A percentile compares a stretch with the other conserved stretches of the same genome.
phyloP scores from a whole-genome alignment of 192 early-diverging fungal genomes.

The Linnemannia hyalina region DNA sequence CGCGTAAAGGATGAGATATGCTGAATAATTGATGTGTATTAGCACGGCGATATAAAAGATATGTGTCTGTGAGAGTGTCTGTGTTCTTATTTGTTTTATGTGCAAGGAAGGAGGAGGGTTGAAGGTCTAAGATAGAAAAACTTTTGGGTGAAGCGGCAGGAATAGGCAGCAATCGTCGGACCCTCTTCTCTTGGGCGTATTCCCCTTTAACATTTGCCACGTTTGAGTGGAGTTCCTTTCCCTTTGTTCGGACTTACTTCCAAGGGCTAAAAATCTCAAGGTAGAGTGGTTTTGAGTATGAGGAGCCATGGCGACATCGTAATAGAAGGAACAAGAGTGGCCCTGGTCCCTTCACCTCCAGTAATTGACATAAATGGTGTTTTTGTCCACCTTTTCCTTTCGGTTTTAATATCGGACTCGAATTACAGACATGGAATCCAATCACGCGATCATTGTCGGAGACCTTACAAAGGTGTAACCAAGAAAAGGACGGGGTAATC shows the following conservation, averaged over 20 bases:
- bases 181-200: not conserved
- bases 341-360: not conserved
- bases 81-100: not conserved
- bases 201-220: not conserved
- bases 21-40: not conserved
- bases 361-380: not conserved
- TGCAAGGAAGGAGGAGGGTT: too few species aligned
- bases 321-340: not conserved
- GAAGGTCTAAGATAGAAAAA: too few species aligned
- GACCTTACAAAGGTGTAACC: not conserved
- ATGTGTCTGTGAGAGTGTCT: not conserved
- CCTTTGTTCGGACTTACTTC: not conserved
- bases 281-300: not conserved
- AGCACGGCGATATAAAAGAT: not conserved
- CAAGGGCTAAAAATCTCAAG: not conserved
- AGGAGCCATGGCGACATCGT: not conserved
- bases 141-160: too few species aligned
- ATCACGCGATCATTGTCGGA: not conserved
- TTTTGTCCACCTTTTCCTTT: not conserved
- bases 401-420: not conserved
- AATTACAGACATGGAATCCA: not conserved
- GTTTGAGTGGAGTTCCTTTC: not conserved
- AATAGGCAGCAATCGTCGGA: not conserved
- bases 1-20: not conserved
- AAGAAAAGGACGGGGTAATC: not conserved